A percentile compares a stretch with the other conserved stretches of the same genome.
Conservation (phyloP, 495 filamentous ascomycete genomes). For the Pyrenula aspistea region DNA sequence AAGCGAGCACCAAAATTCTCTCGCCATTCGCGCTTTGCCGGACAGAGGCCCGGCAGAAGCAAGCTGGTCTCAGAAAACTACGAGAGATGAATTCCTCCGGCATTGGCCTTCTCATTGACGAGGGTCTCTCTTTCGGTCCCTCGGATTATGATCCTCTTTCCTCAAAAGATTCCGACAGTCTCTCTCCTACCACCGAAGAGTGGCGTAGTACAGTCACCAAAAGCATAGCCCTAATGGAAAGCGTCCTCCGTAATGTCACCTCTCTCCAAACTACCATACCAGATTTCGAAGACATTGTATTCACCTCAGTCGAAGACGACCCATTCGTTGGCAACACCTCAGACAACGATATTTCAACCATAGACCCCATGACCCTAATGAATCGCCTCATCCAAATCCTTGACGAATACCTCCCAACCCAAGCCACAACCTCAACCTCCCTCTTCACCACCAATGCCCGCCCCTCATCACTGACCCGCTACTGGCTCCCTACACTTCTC, state of each 20-base stretch:
- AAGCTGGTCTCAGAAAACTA: constrained; percentile 48
- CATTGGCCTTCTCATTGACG: constrained; percentile 73
- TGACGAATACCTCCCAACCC: constrained; percentile 41
- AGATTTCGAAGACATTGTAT: constrained; percentile 68
- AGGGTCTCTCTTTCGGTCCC: constrained; percentile 54
- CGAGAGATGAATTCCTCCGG: constrained; percentile 74
- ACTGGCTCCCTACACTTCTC: constrained; percentile 64
- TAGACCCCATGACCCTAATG: constrained; percentile 47
- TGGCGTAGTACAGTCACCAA: constrained; percentile 62
- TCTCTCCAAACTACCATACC: constrained; percentile 38
- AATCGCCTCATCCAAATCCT: constrained; percentile 57
- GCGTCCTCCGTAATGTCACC: constrained; percentile 51
- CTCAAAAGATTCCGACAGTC: constrained; percentile 23
- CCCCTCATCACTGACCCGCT: constrained; percentile 64
- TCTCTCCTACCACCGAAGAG: constrained; percentile 31
- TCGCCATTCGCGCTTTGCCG: constrained; percentile 60
- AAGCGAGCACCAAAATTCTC: constrained; percentile 45
- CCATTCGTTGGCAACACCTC: constrained; percentile 28
- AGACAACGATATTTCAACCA: constrained; percentile 9
- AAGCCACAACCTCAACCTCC: constrained; percentile 34
- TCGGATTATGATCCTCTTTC: constrained; percentile 26
- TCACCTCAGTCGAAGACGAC: constrained; percentile 50
- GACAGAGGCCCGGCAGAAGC: constrained; percentile 58
- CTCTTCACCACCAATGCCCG: constrained; percentile 52
- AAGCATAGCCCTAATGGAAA: constrained; percentile 70